Evolutionary conservation across 2,329 filamentous ascomycete species (phyloP).

Genomic region (Fusarium sacchari): DNA sequence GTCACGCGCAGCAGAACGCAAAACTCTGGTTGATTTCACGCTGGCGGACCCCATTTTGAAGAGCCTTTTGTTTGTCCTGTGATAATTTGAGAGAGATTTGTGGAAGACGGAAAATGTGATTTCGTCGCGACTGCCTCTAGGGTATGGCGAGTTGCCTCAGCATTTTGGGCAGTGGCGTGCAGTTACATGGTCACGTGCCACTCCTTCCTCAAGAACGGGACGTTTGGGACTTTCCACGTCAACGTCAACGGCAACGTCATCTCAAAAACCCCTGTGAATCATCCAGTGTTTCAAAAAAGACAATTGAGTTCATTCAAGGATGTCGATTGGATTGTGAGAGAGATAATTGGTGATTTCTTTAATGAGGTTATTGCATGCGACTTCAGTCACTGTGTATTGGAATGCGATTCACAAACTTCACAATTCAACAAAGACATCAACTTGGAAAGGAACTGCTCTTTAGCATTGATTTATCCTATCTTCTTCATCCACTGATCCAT

Average conservation of each 20-base stretch:
- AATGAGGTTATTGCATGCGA: neutral
- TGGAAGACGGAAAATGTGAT: neutral
- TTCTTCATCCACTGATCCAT: slow-evolving; percentile 29
- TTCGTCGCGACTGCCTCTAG: slow-evolving; percentile 8
- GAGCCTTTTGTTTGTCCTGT: neutral
- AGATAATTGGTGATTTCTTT: neutral
- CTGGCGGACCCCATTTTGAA: slow-evolving; percentile 10
- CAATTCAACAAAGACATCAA: neutral
- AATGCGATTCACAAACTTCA: neutral
- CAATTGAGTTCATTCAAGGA: neutral
- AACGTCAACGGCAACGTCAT: neutral
- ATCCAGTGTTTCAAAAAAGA: neutral
- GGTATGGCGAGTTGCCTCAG: slow-evolving; percentile 4
- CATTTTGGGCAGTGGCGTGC: neutral
- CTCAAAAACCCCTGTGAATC: neutral
- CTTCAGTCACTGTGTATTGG: neutral
- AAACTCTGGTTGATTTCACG: neutral
- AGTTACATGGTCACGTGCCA: slow-evolving; percentile 17
- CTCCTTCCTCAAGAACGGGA: neutral
- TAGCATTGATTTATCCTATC: slow-evolving; percentile 40
- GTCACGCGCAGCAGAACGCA: neutral
- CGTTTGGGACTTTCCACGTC: neutral
- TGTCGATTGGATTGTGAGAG: neutral
- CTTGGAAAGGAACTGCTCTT: slow-evolving; percentile 35
- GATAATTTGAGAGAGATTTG: neutral